Evolutionary conservation across 768 basidiomycete species (phyloP), one percentile per base, ranked within the genome.

Genomic region (Mycena haematopus): DNA sequence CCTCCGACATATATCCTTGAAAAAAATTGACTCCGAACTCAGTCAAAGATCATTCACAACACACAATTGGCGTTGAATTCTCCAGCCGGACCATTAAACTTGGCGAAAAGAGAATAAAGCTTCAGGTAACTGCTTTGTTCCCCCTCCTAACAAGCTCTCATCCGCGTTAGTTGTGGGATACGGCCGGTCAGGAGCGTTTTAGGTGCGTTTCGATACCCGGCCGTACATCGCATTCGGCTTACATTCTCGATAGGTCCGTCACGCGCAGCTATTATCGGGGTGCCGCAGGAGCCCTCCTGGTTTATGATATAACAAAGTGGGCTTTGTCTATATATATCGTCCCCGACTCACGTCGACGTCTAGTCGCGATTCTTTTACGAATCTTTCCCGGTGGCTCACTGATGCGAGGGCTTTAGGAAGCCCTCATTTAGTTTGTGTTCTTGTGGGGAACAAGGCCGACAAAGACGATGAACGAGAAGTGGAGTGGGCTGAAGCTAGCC

Each of bases 51-150:
- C 91, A 96, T 76, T 95, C 95, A 6, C 92, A 96, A 77, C 97
- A 99, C 75, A 99, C 97, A 15, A 99, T 99, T 61, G 97, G 96
- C 11, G 97, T 99, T 29, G 97, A 99, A 73, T 99, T 99, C 74
- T 95, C 95, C 19, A 96, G 95, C 73, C 83, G 95, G 68, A 95
- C 95, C 0, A 87, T 99, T 62, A 91, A 90, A 70, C 83, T 99
- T 24, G 96, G 93, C 54, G 95, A 97, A 81, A 93, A 95, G 78
- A 86, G 91, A 67, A 94, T 97, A 68, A 98, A 97, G 76, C 84
- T 98, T 40, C 96, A 98, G 87, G 95, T 95, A 49, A 66, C 84
- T 70, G 15, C 27, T 42, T 60, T 38, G 61, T 51, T 29, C 31
- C 65, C 21, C 46, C 35, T 45, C 49, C 57, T 68, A 61, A 69